A percentile compares a stretch with the other conserved stretches of the same genome.
phyloP scores from a whole-genome alignment of 257 asterid species.

The Thymus quinquecostatus region DNA sequence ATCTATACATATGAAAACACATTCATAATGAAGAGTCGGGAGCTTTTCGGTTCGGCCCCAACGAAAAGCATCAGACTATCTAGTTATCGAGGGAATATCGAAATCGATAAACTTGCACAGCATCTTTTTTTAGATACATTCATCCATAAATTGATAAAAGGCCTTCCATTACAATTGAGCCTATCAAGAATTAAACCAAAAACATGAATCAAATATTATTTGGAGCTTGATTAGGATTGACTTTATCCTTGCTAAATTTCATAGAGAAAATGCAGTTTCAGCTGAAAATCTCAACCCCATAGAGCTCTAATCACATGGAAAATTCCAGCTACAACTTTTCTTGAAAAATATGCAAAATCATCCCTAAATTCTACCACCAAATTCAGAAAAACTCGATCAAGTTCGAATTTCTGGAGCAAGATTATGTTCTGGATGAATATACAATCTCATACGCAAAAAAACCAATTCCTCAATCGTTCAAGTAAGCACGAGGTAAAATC shows the following conservation, averaged over 20 bases:
- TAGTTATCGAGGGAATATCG: not conserved
- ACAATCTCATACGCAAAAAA: not conserved
- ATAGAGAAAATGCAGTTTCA: not conserved
- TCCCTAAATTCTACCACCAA: too few relatives aligned
- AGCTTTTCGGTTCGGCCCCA: not conserved
- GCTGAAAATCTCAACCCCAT: not conserved
- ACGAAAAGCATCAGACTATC: not conserved
- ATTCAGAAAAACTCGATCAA: too few relatives aligned
- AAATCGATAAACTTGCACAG: slow-evolving; percentile 24
- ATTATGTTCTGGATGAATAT: not conserved
- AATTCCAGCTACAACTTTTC: not conserved
- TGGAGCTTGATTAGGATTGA: not conserved
- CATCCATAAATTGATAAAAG: not conserved
- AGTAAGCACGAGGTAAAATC: not conserved
- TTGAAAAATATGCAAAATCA: not conserved
- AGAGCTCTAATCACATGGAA: not conserved
- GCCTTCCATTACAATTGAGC: not conserved
- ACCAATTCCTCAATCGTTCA: slow-evolving; percentile 7
- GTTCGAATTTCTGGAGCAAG: not conserved
- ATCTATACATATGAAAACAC: not conserved
- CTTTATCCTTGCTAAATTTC: not conserved
- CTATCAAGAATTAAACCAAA: slow-evolving; percentile 17
- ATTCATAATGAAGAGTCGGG: not conserved
- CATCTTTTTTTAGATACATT: not conserved
- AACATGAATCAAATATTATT: not conserved